phyloP scores from a whole-genome alignment of 768 basidiomycete genomes.

The Leccinum olivaceopallidum region DNA sequence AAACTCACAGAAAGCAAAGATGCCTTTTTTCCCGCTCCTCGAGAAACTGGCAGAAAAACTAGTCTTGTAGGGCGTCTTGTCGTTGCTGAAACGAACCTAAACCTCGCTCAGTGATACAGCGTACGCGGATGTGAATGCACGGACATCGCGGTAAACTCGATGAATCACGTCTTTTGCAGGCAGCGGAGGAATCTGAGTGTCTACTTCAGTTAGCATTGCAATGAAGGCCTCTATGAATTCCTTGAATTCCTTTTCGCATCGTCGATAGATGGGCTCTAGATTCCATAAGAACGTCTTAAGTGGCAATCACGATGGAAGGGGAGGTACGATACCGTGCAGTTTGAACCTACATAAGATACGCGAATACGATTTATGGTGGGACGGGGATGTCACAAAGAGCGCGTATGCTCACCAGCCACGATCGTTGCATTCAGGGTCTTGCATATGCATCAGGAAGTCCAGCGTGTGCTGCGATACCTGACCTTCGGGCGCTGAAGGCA shows the following conservation, averaged over 20 bases:
- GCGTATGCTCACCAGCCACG: constrained; percentile 63
- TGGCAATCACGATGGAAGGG: not conserved
- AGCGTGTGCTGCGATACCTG: constrained; percentile 85
- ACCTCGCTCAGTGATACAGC: constrained; percentile 6
- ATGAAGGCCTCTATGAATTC: constrained; percentile 77
- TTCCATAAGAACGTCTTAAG: not conserved
- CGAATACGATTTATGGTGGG: not conserved
- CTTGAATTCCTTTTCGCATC: constrained; percentile 89
- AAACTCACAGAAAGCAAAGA: constrained; percentile 80
- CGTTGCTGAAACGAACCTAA: constrained; percentile 86
- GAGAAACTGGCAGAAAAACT: constrained; percentile 83
- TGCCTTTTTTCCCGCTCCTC: constrained; percentile 86
- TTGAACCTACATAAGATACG: constrained; percentile 64
- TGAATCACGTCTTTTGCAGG: constrained; percentile 93
- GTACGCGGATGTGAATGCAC: not conserved
- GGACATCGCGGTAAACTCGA: constrained; percentile 88
- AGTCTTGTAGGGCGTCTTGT: constrained; percentile 95
- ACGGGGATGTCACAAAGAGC: not conserved
- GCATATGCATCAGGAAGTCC: constrained; percentile 69
- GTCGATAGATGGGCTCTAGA: constrained; percentile 33
- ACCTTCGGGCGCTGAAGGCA: constrained; percentile 69
- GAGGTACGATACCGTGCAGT: constrained; percentile 54
- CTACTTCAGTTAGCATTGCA: constrained; percentile 64
- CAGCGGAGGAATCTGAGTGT: constrained; percentile 81
- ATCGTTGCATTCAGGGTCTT: constrained; percentile 79